These are phyloP conservation scores for Kandelia obovata DNA, from an alignment of 345 rosid species.

Conservation along the genomic window DNA sequence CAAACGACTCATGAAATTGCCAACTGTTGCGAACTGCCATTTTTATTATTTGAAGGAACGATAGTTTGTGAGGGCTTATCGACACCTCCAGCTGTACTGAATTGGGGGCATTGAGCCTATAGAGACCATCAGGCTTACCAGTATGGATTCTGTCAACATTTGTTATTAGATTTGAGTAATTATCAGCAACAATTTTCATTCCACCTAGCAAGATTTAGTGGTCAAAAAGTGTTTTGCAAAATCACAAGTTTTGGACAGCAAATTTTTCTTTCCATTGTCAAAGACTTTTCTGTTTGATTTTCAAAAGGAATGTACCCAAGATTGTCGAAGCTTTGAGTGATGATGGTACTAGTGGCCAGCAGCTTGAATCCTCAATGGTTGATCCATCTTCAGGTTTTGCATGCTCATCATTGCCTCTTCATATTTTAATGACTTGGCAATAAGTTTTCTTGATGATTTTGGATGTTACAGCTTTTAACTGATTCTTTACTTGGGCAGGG, in stretches of 20 bases:
- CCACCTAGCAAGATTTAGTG: neutral
- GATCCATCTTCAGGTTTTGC: slow-evolving; percentile 69
- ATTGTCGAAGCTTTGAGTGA: slow-evolving; percentile 69
- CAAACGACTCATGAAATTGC: too few relatives aligned
- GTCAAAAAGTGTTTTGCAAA: neutral
- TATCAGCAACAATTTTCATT: neutral
- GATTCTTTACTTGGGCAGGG: neutral
- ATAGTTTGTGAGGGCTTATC: too few relatives aligned
- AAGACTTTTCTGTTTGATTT: neutral
- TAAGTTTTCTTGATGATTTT: neutral
- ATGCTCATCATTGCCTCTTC: neutral
- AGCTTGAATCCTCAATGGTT: slow-evolving; percentile 57
- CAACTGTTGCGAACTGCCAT: too few relatives aligned
- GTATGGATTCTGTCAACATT: neutral
- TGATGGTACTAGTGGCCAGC: slow-evolving; percentile 81
- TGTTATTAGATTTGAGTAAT: too few relatives aligned
- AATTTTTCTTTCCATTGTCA: neutral
- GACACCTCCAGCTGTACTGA: too few relatives aligned
- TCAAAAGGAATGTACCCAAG: slow-evolving; percentile 63
- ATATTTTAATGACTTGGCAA: neutral
- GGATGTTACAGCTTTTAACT: neutral
- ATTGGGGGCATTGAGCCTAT: too few relatives aligned
- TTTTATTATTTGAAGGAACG: too few relatives aligned
- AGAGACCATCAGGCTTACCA: neutral
- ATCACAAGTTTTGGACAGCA: neutral